Conservation (phyloP, 2,329 filamentous ascomycete species). For the Fulvia fulva region DNA sequence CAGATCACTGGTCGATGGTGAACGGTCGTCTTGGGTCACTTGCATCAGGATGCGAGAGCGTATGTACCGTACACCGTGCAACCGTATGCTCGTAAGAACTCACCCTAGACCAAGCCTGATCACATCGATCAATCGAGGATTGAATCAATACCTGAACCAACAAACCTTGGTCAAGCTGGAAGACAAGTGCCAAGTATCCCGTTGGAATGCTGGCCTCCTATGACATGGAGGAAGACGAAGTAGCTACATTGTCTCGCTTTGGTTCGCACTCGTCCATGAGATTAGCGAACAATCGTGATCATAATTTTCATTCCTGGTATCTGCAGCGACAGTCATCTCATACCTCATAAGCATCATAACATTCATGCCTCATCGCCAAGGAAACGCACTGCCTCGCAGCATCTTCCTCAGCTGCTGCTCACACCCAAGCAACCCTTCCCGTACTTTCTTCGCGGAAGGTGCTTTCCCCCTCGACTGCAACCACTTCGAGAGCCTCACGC, state of each 20-base stretch:
- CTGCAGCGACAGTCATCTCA: conserved; percentile 2
- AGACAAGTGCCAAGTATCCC: too few species aligned
- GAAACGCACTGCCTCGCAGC: conserved; percentile 25
- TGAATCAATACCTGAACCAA: too few species aligned
- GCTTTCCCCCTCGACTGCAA: conserved; percentile 15
- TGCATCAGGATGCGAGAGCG: background rate
- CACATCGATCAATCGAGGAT: too few species aligned
- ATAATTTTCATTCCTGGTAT: background rate
- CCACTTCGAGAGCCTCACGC: conserved; percentile 23
- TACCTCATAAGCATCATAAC: conserved; percentile 2
- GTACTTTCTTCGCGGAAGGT: conserved; percentile 15
- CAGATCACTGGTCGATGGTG: background rate
- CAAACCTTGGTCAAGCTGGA: too few species aligned
- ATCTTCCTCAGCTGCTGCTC: conserved; percentile 27
- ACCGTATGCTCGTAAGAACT: too few species aligned
- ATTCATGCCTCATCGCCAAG: conserved; percentile 21
- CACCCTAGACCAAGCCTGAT: too few species aligned
- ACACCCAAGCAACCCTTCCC: conserved; percentile 25
- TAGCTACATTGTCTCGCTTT: background rate
- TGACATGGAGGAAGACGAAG: too few species aligned
- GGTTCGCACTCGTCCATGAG: background rate
- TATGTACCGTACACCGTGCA: too few species aligned
- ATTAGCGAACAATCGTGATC: background rate
- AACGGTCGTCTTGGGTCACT: background rate
- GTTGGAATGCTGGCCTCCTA: too few species aligned